Base-by-base conservation (phyloP, 139 green algal species). In the Chlamydomonas schloesseri region DNA sequence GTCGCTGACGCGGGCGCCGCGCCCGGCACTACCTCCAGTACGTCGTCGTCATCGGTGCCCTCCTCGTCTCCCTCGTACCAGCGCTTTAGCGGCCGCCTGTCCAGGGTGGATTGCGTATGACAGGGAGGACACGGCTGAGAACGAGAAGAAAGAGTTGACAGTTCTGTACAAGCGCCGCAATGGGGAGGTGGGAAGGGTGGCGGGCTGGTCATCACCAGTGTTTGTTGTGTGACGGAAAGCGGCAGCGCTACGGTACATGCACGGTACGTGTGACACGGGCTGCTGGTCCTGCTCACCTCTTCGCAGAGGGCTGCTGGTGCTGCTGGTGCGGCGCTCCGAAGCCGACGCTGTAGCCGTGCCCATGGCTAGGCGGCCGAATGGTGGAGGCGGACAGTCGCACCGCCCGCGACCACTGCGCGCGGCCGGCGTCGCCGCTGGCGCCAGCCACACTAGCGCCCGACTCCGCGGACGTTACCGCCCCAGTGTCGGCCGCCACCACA, bases 21-120 rank as follows among this genome's bases (percentile, higher is more conserved):
- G 23, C 28, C 62, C 29, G 42, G 18, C 6, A 24, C 42, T 3
- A 21, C 14, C n/a, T 76, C 65, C 10, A 85, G 23, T 6, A 76
- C 47, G 18, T 76, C 79, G 26, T 85, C 79, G 0, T 65, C 78
- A 17, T 37, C 42, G 14, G 10, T 57, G 20, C 68, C 74, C 11
- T 85, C 79, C 20, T 76, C 67, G 21, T 64, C 60, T 10, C 23
- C 68, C 67, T 85, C 79, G 36, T 85, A 85, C 79, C 79, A 85
- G 47, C 67, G 65, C 47, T 67, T 65, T 15, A 28, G 21, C 15
- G 33, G 33, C 18, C 68, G 68, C 68, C 68, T 73, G 68, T 17
- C 2, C 3, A 10, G 26, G n/a, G 65, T 0, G 65, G 20, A 37
- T 5, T 6, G 9, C 4, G 18, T 17, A 2, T 5, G 64, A 17